These are phyloP conservation scores for Cordyceps fumosorosea DNA, from an alignment of 2,329 filamentous ascomycete genomes.

Conservation along the genomic window DNA sequence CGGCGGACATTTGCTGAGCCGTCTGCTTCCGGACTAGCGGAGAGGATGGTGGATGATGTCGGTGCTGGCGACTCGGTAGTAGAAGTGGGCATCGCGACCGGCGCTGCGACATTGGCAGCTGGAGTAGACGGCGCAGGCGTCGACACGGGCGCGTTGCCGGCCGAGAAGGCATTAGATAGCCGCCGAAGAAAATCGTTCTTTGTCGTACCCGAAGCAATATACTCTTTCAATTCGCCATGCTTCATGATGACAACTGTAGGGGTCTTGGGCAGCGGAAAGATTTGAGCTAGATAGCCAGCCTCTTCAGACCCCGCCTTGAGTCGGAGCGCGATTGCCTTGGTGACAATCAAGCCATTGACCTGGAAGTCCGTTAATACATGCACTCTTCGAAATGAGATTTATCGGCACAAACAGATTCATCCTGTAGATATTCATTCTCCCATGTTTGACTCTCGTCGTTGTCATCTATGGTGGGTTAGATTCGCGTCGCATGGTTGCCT, in stretches of 20 bases:
- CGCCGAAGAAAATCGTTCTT: constrained; percentile 59
- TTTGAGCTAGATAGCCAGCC: constrained; percentile 72
- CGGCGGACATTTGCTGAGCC: constrained; percentile 28
- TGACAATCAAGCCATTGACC: constrained; percentile 50
- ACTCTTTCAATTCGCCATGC: constrained; percentile 71
- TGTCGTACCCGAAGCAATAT: constrained; percentile 57
- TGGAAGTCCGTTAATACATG: constrained; percentile 25
- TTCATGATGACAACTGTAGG: constrained; percentile 76
- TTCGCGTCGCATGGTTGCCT: constrained; percentile 14
- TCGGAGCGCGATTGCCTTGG: constrained; percentile 62
- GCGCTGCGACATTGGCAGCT: constrained; percentile 11
- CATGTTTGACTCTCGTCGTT: constrained; percentile 62
- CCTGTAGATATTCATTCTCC: constrained; percentile 62
- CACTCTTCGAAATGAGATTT: not conserved
- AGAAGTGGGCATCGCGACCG: not conserved
- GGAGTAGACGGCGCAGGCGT: constrained; percentile 16
- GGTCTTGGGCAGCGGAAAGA: constrained; percentile 73
- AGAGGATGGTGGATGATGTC: constrained; percentile 17
- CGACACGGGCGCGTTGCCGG: not conserved
- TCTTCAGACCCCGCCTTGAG: constrained; percentile 69
- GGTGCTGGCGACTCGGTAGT: constrained; percentile 13
- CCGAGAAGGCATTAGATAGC: constrained; percentile 27
- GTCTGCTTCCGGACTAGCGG: constrained; percentile 21
- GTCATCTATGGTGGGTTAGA: constrained; percentile 47
- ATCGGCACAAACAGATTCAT: constrained; percentile 44